These are phyloP conservation scores for Mortierella sp. DNA, from an alignment of 371 early-diverging fungal genomes.

Conservation along the genomic window DNA sequence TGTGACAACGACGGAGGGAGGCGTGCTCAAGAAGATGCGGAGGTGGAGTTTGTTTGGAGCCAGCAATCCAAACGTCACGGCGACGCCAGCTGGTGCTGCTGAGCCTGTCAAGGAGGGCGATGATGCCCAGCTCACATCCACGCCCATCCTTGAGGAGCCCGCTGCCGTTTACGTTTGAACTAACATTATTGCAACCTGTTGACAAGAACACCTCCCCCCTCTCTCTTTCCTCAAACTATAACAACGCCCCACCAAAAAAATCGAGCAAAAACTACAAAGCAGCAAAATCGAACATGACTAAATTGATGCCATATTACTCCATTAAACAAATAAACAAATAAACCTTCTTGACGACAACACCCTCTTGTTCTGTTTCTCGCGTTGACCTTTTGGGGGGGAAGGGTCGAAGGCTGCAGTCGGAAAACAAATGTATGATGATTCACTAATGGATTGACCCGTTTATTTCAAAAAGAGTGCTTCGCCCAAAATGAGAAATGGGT, in stretches of 20 bases:
- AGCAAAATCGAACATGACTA: neutral
- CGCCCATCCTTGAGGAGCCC: neutral
- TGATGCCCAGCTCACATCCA: neutral
- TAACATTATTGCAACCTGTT: neutral
- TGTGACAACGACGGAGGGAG: slow-evolving; percentile 7
- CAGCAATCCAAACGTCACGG: neutral
- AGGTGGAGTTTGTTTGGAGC: slow-evolving; percentile 26
- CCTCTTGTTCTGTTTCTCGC: too few relatives aligned
- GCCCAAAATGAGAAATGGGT: neutral
- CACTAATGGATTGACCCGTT: neutral
- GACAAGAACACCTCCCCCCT: neutral
- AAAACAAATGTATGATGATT: too few relatives aligned
- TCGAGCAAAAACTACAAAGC: neutral
- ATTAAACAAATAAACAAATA: neutral
- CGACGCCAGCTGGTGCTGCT: neutral
- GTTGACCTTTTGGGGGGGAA: too few relatives aligned
- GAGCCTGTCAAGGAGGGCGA: neutral
- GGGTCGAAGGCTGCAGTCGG: too few relatives aligned
- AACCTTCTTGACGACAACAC: neutral
- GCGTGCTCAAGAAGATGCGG: slow-evolving; percentile 19
- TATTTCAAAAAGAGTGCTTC: neutral
- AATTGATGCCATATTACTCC: neutral
- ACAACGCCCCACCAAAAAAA: too few relatives aligned
- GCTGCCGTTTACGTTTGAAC: neutral
- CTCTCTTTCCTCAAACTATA: neutral